Conservation (phyloP, 2,329 filamentous ascomycete species). For the Sporothrix variecibatus region DNA sequence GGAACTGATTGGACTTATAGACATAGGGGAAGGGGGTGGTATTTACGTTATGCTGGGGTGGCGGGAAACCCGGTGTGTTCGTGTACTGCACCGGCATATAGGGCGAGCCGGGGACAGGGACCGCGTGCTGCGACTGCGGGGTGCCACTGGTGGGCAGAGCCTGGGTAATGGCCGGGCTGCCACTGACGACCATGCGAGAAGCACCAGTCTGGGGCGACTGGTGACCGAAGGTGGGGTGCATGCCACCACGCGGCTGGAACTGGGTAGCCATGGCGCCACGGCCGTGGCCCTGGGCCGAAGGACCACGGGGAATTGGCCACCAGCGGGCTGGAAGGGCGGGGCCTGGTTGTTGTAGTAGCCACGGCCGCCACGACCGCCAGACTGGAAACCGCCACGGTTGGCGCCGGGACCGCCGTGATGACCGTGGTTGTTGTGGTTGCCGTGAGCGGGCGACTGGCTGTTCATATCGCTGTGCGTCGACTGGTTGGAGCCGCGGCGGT, state of each 20-base stretch:
- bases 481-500: conserved; percentile 83
- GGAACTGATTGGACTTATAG: background rate
- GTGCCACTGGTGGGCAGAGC: conserved; percentile 63
- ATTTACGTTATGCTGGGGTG: conserved; percentile 31
- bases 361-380: conserved; percentile 53
- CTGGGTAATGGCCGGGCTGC: conserved; percentile 65
- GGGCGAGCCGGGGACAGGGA: conserved; percentile 54
- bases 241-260: conserved; percentile 50
- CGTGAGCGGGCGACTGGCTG: conserved; percentile 52
- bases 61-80: conserved; percentile 28
- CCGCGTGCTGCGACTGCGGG: conserved; percentile 66
- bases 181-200: conserved; percentile 43
- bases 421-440: conserved; percentile 60
- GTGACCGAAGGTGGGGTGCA: conserved; percentile 43
- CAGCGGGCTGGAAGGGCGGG: conserved; percentile 47
- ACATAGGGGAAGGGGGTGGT: conserved; percentile 21
- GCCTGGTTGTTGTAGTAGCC: conserved; percentile 50
- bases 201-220: conserved; percentile 64
- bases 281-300: conserved; percentile 51
- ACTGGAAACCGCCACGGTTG: conserved; percentile 57
- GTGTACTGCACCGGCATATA: conserved; percentile 33
- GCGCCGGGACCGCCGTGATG: conserved; percentile 67
- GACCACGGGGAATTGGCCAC: conserved; percentile 42
- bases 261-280: conserved; percentile 49
- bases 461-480: conserved; percentile 75